Evolutionary conservation across 2,329 filamentous ascomycete genomes (phyloP), one percentile per base, ranked within the genome.

Genomic region (Pseudopithomyces maydicus): DNA sequence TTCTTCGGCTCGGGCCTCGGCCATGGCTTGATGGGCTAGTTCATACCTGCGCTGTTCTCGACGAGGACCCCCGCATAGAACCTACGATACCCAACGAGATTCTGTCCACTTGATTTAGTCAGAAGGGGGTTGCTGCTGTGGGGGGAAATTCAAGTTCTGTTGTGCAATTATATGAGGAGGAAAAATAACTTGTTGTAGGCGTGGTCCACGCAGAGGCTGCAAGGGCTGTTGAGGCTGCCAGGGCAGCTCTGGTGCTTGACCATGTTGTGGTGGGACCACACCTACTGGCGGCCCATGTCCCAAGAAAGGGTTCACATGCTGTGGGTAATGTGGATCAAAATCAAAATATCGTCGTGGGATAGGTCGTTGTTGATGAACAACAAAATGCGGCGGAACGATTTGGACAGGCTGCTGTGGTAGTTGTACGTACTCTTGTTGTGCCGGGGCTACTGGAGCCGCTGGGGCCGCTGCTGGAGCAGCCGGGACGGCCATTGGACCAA

Each of bases 401-500:
- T n/a, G 43, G 14, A 41, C 5, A 39, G 7, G 43, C 22, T 48
- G 45, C 12, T 2, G 43, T 46, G 38, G 20, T 41, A 10, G 20
- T 46, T 33, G 45, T 58, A 64, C 63, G 32, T 66, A 64, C 63
- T 60, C 59, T 54, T 20, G 32, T 45, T 42, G 55, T 44, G 51
- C 47, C 17, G n/a, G 38, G 17, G 35, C 50, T 38, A 32, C 41
- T 43, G 38, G 35, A 14, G 17, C 20, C 26, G 42, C 45, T 22
- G 22, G 45, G 17, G 26, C 46, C 23, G 41, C 45, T 45, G 43
- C 33, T 43, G 52, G 51, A 45, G 35, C 43, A 14, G 52, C 41
- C 20, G 29, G 41, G 8, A 19, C 4, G 4, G 10, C 38, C 19
- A 5, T 8, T 29, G 26, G 26, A 29, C 5, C 26, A 29, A 29